A percentile compares a stretch with the other conserved stretches of the same genome.
Evolutionary conservation across 257 asterid genomes (phyloP).

Genomic region (Rhazya stricta): DNA sequence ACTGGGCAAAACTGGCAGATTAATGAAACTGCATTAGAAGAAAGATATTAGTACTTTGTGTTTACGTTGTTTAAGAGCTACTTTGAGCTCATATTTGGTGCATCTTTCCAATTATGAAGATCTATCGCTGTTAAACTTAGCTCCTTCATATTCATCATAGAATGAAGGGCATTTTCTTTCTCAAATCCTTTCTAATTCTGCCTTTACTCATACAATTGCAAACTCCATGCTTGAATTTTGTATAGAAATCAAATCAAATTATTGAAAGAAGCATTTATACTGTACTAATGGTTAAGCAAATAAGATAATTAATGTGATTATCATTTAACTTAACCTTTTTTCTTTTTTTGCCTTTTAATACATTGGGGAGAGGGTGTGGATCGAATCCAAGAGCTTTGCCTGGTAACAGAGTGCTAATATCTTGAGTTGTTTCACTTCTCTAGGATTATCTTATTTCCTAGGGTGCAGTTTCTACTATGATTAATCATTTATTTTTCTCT

Average conservation of each 20-base stretch:
- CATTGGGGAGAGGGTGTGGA: background rate
- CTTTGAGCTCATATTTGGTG: background rate
- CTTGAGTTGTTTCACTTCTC: background rate
- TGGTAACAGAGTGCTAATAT: background rate
- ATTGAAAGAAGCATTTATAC: no score
- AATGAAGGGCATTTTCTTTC: background rate
- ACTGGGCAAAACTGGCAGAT: background rate
- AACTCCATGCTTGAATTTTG: no score
- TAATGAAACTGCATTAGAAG: background rate
- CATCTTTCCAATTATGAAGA: background rate
- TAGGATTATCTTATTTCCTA: background rate
- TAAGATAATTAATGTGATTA: background rate
- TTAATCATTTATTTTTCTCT: background rate
- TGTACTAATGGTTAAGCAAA: background rate
- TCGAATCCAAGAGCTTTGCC: background rate
- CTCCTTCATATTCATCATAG: background rate
- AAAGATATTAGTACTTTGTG: no score
- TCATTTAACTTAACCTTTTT: background rate
- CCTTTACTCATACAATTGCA: background rate
- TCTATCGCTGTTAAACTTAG: background rate
- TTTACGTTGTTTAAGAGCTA: background rate
- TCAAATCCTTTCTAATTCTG: no score
- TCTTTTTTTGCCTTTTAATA: no score
- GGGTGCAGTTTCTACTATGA: no score
- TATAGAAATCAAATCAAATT: background rate